A percentile compares a stretch with the other conserved stretches of the same genome.
phyloP scores from a whole-genome alignment of 768 basidiomycete genomes.

The Macrocybe gigantea region DNA sequence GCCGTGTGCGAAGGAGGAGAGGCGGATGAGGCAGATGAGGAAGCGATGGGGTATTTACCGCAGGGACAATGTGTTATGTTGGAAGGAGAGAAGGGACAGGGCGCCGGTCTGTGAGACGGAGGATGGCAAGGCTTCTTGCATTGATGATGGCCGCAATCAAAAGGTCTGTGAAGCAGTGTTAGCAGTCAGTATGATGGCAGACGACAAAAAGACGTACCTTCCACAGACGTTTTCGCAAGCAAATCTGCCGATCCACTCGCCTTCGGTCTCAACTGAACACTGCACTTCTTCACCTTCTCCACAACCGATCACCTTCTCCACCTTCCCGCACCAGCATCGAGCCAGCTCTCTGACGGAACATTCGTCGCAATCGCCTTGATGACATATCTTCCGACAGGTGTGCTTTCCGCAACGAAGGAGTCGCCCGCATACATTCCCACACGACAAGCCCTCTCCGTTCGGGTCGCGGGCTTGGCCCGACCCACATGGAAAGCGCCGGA shows the following conservation, averaged over 20 bases:
- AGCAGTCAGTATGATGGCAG: not conserved
- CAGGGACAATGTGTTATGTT: slow-evolving; percentile 77
- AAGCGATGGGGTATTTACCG: slow-evolving; percentile 52
- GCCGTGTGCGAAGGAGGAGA: slow-evolving; percentile 24
- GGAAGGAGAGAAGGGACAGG: slow-evolving; percentile 72
- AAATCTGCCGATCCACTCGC: slow-evolving; percentile 58
- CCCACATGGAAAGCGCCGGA: slow-evolving; percentile 56
- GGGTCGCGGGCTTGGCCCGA: slow-evolving; percentile 11
- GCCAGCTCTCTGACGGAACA: slow-evolving; percentile 53
- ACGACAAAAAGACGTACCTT: slow-evolving; percentile 29
- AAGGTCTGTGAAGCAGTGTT: not conserved
- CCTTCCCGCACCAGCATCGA: slow-evolving; percentile 80
- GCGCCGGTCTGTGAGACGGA: slow-evolving; percentile 46
- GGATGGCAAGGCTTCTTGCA: slow-evolving; percentile 80
- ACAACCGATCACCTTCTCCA: slow-evolving; percentile 53
- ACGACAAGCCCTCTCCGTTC: slow-evolving; percentile 32
- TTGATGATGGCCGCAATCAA: slow-evolving; percentile 67
- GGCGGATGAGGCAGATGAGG: slow-evolving; percentile 19
- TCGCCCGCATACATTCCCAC: slow-evolving; percentile 37
- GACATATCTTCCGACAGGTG: slow-evolving; percentile 62
- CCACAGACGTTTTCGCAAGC: slow-evolving; percentile 57
- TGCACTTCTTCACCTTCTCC: slow-evolving; percentile 49
- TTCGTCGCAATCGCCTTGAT: slow-evolving; percentile 64
- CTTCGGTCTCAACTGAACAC: slow-evolving; percentile 34
- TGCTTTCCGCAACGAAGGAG: slow-evolving; percentile 70